Percentiles rank a stretch among this genome's conserved stretches.
Evolutionary conservation across 2,329 filamentous ascomycete species (phyloP).

Genomic region (Stagonosporopsis rhizophila): DNA sequence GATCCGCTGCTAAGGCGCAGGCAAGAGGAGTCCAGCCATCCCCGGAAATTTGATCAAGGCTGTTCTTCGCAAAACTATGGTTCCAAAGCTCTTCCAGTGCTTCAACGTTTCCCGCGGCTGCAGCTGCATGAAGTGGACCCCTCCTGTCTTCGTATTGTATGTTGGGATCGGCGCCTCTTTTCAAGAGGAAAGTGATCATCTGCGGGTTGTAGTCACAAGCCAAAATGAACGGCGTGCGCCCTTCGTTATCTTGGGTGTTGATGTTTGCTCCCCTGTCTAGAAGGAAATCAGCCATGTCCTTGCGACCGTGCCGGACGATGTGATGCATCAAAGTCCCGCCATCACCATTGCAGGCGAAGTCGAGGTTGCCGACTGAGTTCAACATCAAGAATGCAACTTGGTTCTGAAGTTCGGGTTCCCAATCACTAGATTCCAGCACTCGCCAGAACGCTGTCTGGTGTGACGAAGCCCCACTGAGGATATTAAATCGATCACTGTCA

Average conservation of each 20-base stretch:
- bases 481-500: slow-evolving; percentile 17
- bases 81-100: slow-evolving; percentile 16
- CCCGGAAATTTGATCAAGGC: slow-evolving; percentile 20
- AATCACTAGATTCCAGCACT: slow-evolving; percentile 15
- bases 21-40: slow-evolving; percentile 27
- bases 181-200: slow-evolving; percentile 16
- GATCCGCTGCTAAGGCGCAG: slow-evolving; percentile 18
- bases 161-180: slow-evolving; percentile 19
- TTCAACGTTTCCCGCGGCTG: slow-evolving; percentile 18
- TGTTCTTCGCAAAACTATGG: neutral
- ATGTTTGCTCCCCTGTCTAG: slow-evolving; percentile 64
- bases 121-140: slow-evolving; percentile 24
- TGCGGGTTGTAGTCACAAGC: slow-evolving; percentile 16
- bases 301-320: slow-evolving; percentile 42
- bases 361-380: slow-evolving; percentile 21
- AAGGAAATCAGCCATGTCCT: slow-evolving; percentile 79
- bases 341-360: slow-evolving; percentile 20
- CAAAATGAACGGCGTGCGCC: slow-evolving; percentile 26
- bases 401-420: slow-evolving; percentile 11
- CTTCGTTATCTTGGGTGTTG: slow-evolving; percentile 16
- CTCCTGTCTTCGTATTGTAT: slow-evolving; percentile 18
- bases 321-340: slow-evolving; percentile 31
- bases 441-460: slow-evolving; percentile 22
- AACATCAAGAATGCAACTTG: slow-evolving; percentile 29
- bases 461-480: slow-evolving; percentile 25